Percentiles rank a stretch among this genome's conserved stretches.
These are phyloP conservation scores for Amphicarpaea edgeworthii DNA, from an alignment of 306 rosid species.

Conservation along the genomic window DNA sequence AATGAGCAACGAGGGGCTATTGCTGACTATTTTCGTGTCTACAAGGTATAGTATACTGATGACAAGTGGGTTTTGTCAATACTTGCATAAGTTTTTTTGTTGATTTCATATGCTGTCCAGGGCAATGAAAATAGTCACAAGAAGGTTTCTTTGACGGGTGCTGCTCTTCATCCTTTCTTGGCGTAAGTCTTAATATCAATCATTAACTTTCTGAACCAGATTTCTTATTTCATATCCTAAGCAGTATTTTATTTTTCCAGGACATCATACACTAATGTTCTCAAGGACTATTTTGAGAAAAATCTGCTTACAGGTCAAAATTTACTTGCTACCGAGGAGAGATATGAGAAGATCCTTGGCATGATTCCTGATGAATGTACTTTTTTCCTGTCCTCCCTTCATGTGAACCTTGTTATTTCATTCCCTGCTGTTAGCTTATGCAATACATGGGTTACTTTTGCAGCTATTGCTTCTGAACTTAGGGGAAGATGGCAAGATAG, in stretches of 20 bases:
- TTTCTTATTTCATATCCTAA: slow-evolving; percentile 46
- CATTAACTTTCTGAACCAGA: slow-evolving; percentile 37
- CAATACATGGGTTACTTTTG: slow-evolving; percentile 45
- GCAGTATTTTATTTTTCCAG: slow-evolving; percentile 53
- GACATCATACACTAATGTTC: slow-evolving; percentile 81
- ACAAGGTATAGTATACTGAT: slow-evolving; percentile 62
- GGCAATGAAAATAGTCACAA: slow-evolving; percentile 88
- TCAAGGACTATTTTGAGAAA: slow-evolving; percentile 71
- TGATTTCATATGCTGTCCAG: slow-evolving; percentile 56
- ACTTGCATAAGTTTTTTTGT: slow-evolving; percentile 7
- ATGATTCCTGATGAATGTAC: slow-evolving; percentile 89
- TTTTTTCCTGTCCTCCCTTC: background rate
- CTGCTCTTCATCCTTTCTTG: slow-evolving; percentile 79
- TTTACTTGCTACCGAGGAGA: slow-evolving; percentile 78
- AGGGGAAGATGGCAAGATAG: slow-evolving; percentile 87
- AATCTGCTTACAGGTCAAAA: slow-evolving; percentile 71
- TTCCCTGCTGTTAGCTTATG: slow-evolving; percentile 37
- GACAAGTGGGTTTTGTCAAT: slow-evolving; percentile 21
- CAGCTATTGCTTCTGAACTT: slow-evolving; percentile 89
- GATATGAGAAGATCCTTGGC: slow-evolving; percentile 81
- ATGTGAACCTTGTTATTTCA: slow-evolving; percentile 8
- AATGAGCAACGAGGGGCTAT: slow-evolving; percentile 87
- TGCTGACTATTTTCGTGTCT: slow-evolving; percentile 88
- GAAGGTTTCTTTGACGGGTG: slow-evolving; percentile 77
- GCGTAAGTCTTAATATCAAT: slow-evolving; percentile 61